These are phyloP conservation scores for Salix koriyanagi DNA, from an alignment of 345 rosid genomes.

Conservation along the genomic window DNA sequence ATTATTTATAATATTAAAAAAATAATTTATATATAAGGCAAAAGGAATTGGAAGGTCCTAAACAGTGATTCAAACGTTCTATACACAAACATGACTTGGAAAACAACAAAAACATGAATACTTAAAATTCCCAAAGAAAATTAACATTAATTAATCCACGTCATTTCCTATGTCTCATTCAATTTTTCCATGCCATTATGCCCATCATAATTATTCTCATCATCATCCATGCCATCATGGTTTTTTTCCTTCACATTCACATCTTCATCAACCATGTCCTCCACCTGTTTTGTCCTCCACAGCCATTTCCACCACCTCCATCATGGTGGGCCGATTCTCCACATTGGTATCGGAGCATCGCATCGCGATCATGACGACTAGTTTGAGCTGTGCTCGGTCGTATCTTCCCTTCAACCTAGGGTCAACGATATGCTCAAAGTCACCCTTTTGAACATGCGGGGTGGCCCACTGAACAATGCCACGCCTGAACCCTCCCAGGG, in stretches of 20 bases:
- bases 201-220: not conserved
- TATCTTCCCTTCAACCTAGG: conserved; percentile 46
- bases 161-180: not conserved
- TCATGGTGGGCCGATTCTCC: conserved; percentile 53
- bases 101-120: not conserved
- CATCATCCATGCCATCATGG: not conserved
- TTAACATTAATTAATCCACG: not conserved
- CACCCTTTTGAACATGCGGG: conserved; percentile 49
- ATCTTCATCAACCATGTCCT: conserved; percentile 12
- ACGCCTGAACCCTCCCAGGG: conserved; percentile 44
- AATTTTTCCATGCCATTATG: conserved; percentile 13
- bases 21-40: not conserved
- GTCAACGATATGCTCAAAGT: conserved; percentile 46
- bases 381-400: conserved; percentile 34
- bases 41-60: not conserved
- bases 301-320: conserved; percentile 51
- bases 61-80: not conserved
- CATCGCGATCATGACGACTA: conserved; percentile 34
- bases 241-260: conserved; percentile 7
- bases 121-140: not conserved
- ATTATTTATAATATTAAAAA: too few relatives aligned
- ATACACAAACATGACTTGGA: not conserved
- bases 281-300: conserved; percentile 25
- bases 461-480: conserved; percentile 60
- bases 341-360: conserved; percentile 45